These are phyloP conservation scores for Fennellomyces sp. DNA, from an alignment of 371 early-diverging fungal species.

Conservation along the genomic window DNA sequence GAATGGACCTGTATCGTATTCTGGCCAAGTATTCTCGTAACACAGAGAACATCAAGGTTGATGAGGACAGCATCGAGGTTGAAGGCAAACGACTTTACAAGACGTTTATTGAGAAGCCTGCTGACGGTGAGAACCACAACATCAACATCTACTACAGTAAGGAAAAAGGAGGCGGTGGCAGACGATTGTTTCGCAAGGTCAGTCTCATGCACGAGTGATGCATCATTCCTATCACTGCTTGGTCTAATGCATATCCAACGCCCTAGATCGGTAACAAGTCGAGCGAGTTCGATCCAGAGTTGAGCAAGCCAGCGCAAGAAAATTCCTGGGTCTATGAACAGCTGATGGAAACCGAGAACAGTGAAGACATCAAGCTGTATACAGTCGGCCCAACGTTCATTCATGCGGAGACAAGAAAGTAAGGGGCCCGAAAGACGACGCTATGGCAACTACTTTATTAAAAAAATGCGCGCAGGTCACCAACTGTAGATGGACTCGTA, in stretches of 20 bases:
- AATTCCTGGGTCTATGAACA: conserved; percentile 96
- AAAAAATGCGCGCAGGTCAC: conserved; percentile 68
- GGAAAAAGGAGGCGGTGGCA: conserved; percentile 88
- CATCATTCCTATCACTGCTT: no score
- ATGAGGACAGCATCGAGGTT: conserved; percentile 73
- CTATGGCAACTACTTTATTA: neutral
- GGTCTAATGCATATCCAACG: neutral
- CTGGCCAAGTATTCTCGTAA: conserved; percentile 32
- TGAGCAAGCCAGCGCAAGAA: conserved; percentile 67
- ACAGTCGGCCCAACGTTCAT: conserved; percentile 89
- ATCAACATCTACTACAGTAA: conserved; percentile 93
- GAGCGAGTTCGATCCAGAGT: conserved; percentile 84
- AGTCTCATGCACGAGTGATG: neutral
- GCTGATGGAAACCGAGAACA: conserved; percentile 91
- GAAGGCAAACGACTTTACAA: conserved; percentile 75
- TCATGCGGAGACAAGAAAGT: conserved; percentile 98
- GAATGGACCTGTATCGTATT: conserved; percentile 55
- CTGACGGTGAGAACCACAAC: conserved; percentile 96
- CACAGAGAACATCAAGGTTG: conserved; percentile 18
- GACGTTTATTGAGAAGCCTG: conserved; percentile 99
- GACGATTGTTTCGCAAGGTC: conserved; percentile 95
- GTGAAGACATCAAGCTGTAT: conserved; percentile 98
- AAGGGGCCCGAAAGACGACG: conserved; percentile 14
- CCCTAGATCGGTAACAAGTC: conserved; percentile 91
- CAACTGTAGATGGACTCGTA: conserved; percentile 97